Percentiles rank a stretch among this genome's conserved stretches.
phyloP scores from a whole-genome alignment of 495 filamentous ascomycete genomes.

The Podospora sp. region DNA sequence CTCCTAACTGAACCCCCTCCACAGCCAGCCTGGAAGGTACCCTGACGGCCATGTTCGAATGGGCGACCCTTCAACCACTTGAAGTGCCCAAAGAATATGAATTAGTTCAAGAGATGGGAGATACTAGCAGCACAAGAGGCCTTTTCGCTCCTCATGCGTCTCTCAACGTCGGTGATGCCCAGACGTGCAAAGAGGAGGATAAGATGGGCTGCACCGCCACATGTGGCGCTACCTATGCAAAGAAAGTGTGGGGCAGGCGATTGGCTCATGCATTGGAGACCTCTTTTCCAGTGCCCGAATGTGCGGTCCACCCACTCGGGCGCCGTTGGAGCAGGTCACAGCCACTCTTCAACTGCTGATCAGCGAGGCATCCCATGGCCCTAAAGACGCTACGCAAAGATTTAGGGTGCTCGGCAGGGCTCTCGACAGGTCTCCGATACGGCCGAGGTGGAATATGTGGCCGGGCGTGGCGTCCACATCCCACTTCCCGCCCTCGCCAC shows the following conservation, averaged over 20 bases:
- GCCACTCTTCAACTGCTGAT: conserved; percentile 1
- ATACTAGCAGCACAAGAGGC: too few species aligned
- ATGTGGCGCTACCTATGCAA: conserved; percentile 18
- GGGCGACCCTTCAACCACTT: too few species aligned
- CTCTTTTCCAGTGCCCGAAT: conserved; percentile 3
- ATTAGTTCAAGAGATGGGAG: too few species aligned
- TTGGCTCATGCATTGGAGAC: not conserved
- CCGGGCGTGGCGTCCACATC: not conserved
- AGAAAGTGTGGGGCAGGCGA: not conserved
- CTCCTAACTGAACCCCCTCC: too few species aligned
- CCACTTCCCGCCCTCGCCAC: conserved; percentile 2
- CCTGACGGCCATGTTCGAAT: too few species aligned
- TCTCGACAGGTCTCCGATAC: not conserved
- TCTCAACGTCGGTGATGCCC: too few species aligned
- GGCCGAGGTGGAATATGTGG: not conserved
- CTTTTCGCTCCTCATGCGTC: too few species aligned
- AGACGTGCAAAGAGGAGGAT: too few species aligned
- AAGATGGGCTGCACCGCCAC: conserved; percentile 14
- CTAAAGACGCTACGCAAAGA: not conserved
- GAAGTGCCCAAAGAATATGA: too few species aligned
- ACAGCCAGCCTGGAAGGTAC: too few species aligned
- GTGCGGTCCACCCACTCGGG: not conserved
- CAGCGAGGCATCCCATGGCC: not conserved
- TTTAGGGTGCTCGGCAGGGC: not conserved
- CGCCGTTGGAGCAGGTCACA: not conserved